A percentile compares a stretch with the other conserved stretches of the same genome.
Evolutionary conservation across 768 basidiomycete genomes (phyloP).

Genomic region (Antrodiella citrinella): DNA sequence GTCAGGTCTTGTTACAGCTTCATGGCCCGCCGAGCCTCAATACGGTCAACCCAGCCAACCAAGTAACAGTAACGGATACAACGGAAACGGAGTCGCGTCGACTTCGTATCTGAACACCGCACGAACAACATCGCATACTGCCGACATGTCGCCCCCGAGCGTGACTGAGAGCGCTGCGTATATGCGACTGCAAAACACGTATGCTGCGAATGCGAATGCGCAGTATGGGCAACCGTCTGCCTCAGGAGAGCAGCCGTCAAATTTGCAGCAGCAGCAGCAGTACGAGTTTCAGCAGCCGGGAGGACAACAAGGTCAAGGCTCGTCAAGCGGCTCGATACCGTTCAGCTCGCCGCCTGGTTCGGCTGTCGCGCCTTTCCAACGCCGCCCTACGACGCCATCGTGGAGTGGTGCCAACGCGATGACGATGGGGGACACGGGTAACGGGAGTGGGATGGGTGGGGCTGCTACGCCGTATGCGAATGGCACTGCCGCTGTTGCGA

Average conservation of each 20-base stretch:
- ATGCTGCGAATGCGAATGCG: background rate
- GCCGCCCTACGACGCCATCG: background rate
- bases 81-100: background rate
- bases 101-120: background rate
- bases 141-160: background rate
- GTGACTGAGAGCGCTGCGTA: background rate
- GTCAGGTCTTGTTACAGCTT: constrained; percentile 21
- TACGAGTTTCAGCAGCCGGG: background rate
- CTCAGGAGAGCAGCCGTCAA: background rate
- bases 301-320: background rate
- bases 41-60: background rate
- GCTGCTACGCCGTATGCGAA: constrained; percentile 8
- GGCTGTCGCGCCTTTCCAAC: background rate
- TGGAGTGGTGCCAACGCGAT: background rate
- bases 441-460: constrained; percentile 2
- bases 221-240: background rate
- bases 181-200: background rate
- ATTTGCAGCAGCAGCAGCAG: no score
- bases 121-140: background rate
- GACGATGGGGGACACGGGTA: background rate
- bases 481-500: constrained; percentile 10
- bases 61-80: background rate
- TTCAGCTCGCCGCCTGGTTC: background rate
- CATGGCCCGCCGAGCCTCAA: constrained; percentile 30
- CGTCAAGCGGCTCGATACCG: background rate